These are phyloP conservation scores for Ogataea pini DNA, from an alignment of 805 yeast species.

Conservation along the genomic window DNA sequence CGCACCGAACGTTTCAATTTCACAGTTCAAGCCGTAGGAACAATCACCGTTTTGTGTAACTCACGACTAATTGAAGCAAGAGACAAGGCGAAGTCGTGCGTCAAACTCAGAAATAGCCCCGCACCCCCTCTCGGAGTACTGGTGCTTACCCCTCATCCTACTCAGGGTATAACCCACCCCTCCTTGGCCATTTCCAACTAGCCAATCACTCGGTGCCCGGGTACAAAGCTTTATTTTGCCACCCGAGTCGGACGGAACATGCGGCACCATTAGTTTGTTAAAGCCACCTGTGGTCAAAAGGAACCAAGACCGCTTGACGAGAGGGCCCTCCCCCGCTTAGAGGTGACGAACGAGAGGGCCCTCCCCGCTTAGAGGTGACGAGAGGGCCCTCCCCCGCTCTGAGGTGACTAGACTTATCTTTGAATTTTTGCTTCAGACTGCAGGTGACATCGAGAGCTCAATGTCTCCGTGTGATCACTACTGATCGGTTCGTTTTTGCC, in stretches of 20 bases:
- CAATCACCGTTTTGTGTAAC: neutral
- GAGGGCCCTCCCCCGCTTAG: neutral
- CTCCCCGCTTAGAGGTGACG: no score
- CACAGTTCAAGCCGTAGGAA: neutral
- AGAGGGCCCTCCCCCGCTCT: neutral
- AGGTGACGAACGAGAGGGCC: no score
- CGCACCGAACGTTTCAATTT: slow-evolving; percentile 5
- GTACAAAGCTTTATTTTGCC: neutral
- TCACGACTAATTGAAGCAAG: neutral
- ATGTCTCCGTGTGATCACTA: neutral
- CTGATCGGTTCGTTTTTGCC: neutral
- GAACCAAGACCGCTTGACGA: neutral
- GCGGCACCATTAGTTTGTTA: neutral
- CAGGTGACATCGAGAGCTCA: no score
- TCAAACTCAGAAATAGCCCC: slow-evolving; percentile 4
- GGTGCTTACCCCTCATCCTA: slow-evolving; percentile 7
- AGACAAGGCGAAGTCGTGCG: neutral
- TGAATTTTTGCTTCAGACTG: neutral
- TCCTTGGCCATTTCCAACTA: neutral
- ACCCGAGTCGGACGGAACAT: neutral
- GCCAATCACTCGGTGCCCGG: slow-evolving; percentile 2
- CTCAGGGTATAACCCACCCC: slow-evolving; percentile 1
- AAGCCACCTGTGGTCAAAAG: neutral
- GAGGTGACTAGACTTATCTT: no score
- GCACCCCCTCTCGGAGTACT: slow-evolving; percentile 14